Base-by-base conservation (phyloP, 106 monocot species). In the Dioscorea dumetorum region DNA sequence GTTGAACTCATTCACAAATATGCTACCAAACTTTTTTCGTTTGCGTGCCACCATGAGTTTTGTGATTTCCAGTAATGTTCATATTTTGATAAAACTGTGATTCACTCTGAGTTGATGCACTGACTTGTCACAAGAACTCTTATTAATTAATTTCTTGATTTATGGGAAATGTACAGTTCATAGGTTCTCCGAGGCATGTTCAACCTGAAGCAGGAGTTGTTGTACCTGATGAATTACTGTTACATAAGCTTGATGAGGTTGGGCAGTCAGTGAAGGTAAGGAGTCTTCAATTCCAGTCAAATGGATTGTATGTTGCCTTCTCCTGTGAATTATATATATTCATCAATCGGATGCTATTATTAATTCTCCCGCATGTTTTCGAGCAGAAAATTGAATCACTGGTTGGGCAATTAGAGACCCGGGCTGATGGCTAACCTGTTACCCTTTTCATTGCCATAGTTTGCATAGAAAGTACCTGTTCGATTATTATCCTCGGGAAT, bases 231-330 rank as follows among this genome's bases (percentile, higher is more conserved):
- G 81, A 78, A 9, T 9, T 79, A 21, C 63, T 84, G 65, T 76
- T 86, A 14, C 68, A 69, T 23, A 84, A 84, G 58, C 70, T 84
- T 50, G 80, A 80, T 60, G 84, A 84, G 74, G 67, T 84, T 18
- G 57, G 58, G 33, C 73, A 67, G 52, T 84, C 80, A 16, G 70
- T 77, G 61, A 73, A 77, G 80, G 80, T 80, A 62, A 22, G 59
- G 3, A 60, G 11, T 58, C 50, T 61, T 32, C 16, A 2, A 17
- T 48, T 20, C 31, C 28, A 3, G 3, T 28, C 28, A 28, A 28
- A 28, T 28, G 28, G 10, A 48, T 12, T 50, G 1, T 12, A 2
- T 2, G 0, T 41, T 41, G 1, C 1, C 41, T 41, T 6, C 10
- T 50, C 18, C 20, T 17, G 28, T 3, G 28, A 28, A 3, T 28